These are phyloP conservation scores for Cryptomeria japonica DNA, from an alignment of 75 land plant species.

Conservation along the genomic window DNA sequence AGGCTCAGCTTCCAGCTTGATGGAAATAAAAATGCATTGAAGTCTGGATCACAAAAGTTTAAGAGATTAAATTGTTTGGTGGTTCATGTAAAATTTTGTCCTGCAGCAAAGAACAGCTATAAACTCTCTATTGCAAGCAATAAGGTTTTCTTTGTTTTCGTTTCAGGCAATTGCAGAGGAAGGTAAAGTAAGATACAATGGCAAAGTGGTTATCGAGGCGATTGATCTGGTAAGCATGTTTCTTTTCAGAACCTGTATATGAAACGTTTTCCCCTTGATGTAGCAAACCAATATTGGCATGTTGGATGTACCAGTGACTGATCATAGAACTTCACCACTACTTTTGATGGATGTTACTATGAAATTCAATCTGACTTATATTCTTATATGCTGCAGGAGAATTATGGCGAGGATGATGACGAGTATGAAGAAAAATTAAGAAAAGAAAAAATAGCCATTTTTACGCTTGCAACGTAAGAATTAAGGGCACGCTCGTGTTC, in stretches of 20 bases:
- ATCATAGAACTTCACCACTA: neutral
- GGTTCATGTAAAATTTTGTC: neutral
- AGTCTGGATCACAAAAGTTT: neutral
- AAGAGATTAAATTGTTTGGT: neutral
- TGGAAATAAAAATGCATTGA: neutral
- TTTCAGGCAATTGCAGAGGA: constrained; percentile 78
- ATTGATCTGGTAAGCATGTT: constrained; percentile 74
- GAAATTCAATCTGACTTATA: neutral
- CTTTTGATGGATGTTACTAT: neutral
- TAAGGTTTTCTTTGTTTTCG: neutral
- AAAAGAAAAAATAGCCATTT: constrained; percentile 30
- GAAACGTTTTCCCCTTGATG: neutral
- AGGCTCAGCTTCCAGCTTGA: too few species aligned
- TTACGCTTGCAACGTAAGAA: constrained; percentile 48
- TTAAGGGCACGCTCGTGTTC: too few species aligned
- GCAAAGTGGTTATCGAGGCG: constrained; percentile 66
- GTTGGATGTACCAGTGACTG: neutral
- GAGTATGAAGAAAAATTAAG: constrained; percentile 30
- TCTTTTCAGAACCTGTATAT: neutral
- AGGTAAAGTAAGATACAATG: constrained; percentile 75
- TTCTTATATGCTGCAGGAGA: constrained; percentile 24
- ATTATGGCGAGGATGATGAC: constrained; percentile 43
- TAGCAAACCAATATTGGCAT: neutral
- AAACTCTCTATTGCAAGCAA: neutral
- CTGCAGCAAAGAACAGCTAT: neutral